Evolutionary conservation across 352 stramenopile species (phyloP).

Genomic region (Phytophthora fragariae): DNA sequence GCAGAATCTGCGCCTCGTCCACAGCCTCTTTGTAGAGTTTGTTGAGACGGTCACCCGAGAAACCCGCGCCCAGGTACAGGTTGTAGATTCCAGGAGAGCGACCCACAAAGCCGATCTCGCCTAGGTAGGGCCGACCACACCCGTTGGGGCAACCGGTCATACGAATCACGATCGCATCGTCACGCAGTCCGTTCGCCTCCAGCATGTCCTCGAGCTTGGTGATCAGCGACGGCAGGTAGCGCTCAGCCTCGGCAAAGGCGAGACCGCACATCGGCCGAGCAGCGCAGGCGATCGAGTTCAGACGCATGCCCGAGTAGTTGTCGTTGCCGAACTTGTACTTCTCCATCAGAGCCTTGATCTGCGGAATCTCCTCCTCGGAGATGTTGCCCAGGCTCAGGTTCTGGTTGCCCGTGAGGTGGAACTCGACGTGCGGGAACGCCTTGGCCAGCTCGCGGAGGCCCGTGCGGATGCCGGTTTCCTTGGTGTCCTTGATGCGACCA

Average conservation of each 20-base stretch:
- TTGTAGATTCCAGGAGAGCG: conserved; percentile 97
- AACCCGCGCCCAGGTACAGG: conserved; percentile 95
- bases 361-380: conserved; percentile 87
- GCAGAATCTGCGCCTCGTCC: conserved; percentile 81
- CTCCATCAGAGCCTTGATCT: conserved; percentile 92
- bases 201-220: conserved; percentile 94
- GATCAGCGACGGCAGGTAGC: conserved; percentile 94
- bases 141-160: conserved; percentile 99
- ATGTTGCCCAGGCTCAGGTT: conserved; percentile 96
- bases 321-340: conserved; percentile 93
- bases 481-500: conserved; percentile 95
- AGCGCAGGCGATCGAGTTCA: conserved; percentile 95
- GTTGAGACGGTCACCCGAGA: conserved; percentile 76
- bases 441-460: conserved; percentile 93
- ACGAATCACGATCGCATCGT: conserved; percentile 97
- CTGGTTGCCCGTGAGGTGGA: conserved; percentile 96
- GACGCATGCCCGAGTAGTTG: conserved; percentile 78
- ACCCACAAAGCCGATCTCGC: conserved; percentile 97
- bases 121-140: conserved; percentile 97
- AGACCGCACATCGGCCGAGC: conserved; percentile 97
- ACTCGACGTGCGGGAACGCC: conserved; percentile 91
- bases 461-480: conserved; percentile 84
- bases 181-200: conserved; percentile 88
- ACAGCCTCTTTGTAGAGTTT: conserved; percentile 87
- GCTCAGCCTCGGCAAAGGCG: conserved; percentile 97